These are phyloP conservation scores for Ajuga reptans DNA, from an alignment of 305 asterid genomes.

Conservation along the genomic window DNA sequence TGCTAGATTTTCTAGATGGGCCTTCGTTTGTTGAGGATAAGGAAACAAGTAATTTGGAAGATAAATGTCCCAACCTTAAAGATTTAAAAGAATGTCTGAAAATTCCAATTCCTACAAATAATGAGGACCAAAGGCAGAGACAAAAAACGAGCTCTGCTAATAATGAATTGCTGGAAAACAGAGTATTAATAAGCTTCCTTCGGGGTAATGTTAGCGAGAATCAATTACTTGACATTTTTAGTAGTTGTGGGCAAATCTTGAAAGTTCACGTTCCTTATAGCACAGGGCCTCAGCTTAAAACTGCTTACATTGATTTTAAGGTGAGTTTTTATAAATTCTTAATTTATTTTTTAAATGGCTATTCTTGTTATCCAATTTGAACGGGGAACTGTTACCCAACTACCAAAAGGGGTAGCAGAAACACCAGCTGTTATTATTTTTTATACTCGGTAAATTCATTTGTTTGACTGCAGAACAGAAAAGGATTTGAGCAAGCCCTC, in stretches of 20 bases:
- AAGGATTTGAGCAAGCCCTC: constrained; percentile 37
- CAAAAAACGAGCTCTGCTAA: not conserved
- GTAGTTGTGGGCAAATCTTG: constrained; percentile 33
- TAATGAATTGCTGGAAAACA: constrained; percentile 25
- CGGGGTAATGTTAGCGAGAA: not conserved
- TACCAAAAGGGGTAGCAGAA: not conserved
- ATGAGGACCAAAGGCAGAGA: constrained; percentile 18
- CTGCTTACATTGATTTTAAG: constrained; percentile 42
- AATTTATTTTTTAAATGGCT: too few relatives aligned
- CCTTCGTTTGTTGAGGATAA: constrained; percentile 19
- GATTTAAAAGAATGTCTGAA: constrained; percentile 16
- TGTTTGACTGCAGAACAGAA: constrained; percentile 34
- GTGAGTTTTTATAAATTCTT: constrained; percentile 19
- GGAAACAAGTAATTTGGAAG: constrained; percentile 16
- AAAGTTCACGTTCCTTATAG: constrained; percentile 26
- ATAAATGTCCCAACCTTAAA: not conserved
- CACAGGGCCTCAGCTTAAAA: constrained; percentile 18
- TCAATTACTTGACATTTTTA: not conserved
- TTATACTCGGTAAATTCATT: not conserved
- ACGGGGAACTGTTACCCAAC: not conserved
- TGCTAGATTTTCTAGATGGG: constrained; percentile 8
- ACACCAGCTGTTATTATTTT: not conserved
- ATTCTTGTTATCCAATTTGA: too few relatives aligned
- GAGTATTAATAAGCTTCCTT: constrained; percentile 40
- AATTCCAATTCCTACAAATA: constrained; percentile 16